Evolutionary conservation across 2,329 filamentous ascomycete genomes (phyloP).

Genomic region (Pseudocercospora musae): DNA sequence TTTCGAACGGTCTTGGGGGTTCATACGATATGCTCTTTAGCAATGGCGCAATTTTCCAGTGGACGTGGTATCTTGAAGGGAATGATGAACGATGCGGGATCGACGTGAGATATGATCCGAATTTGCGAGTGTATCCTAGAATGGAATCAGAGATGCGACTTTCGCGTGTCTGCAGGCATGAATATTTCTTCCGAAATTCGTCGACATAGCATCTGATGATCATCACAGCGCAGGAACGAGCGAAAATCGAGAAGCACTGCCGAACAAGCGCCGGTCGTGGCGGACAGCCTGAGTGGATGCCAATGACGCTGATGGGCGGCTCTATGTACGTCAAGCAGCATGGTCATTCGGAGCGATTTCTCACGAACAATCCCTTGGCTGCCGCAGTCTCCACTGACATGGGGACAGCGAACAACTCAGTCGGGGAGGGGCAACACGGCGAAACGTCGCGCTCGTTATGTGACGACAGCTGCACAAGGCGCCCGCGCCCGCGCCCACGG

Average conservation of each 20-base stretch:
- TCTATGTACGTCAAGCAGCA: conserved; percentile 10
- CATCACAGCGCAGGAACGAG: neutral
- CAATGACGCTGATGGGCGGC: conserved; percentile 1
- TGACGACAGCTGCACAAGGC: neutral
- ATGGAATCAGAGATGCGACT: neutral
- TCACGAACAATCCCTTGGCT: neutral
- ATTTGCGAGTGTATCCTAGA: neutral
- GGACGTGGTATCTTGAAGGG: neutral
- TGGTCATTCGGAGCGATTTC: neutral
- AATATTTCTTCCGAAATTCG: neutral
- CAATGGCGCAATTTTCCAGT: neutral
- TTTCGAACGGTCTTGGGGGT: neutral
- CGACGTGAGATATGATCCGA: neutral
- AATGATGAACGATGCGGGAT: neutral
- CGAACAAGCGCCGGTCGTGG: neutral
- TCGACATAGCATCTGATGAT: neutral
- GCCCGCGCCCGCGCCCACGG: too few relatives aligned
- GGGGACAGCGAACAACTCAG: neutral
- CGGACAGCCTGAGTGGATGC: neutral
- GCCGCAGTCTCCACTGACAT: neutral
- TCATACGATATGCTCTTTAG: neutral
- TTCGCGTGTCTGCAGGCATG: neutral
- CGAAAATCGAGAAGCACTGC: neutral
- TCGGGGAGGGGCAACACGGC: neutral
- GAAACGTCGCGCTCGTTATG: neutral